phyloP scores from a whole-genome alignment of 2,329 filamentous ascomycete genomes.

The Hansfordia pulvinata region DNA sequence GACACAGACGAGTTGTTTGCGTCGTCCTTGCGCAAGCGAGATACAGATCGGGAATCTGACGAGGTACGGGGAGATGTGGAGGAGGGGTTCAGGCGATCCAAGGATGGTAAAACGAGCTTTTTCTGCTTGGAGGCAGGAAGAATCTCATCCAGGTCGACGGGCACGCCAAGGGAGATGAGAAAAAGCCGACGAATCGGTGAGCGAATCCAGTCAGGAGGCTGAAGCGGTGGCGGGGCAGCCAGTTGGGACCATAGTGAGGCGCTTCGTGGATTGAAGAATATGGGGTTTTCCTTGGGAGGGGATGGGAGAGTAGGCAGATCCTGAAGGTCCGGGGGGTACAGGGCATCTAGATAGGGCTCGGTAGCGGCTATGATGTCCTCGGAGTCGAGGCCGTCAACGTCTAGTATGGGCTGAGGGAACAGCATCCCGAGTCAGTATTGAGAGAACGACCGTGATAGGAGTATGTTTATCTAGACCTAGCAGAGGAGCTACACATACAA shows the following conservation, averaged over 20 bases:
- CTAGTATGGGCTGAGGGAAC: slow-evolving; percentile 44
- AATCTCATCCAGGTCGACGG: slow-evolving; percentile 94
- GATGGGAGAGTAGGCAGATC: slow-evolving; percentile 35
- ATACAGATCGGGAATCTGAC: slow-evolving; percentile 35
- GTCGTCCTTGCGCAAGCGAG: slow-evolving; percentile 30
- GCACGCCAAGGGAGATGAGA: slow-evolving; percentile 87
- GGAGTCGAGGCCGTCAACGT: slow-evolving; percentile 47
- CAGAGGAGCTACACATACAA: slow-evolving; percentile 28
- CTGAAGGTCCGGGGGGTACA: slow-evolving; percentile 48
- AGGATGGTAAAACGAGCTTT: slow-evolving; percentile 82
- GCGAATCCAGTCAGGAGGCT: slow-evolving; percentile 95
- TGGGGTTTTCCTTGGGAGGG: slow-evolving; percentile 40
- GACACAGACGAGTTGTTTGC: slow-evolving; percentile 43
- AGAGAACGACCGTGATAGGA: no score
- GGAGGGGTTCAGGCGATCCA: slow-evolving; percentile 29
- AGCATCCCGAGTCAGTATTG: slow-evolving; percentile 12
- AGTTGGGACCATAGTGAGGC: slow-evolving; percentile 93
- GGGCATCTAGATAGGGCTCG: slow-evolving; percentile 50
- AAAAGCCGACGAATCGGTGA: slow-evolving; percentile 91
- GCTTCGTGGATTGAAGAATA: slow-evolving; percentile 76
- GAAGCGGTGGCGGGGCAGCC: slow-evolving; percentile 83
- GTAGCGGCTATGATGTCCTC: slow-evolving; percentile 47
- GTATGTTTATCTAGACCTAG: slow-evolving; percentile 14
- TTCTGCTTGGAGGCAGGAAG: slow-evolving; percentile 95
- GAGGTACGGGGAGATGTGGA: slow-evolving; percentile 40